Conservation (phyloP, 2,329 filamentous ascomycete genomes). For the Colletotrichum euphorbiae region DNA sequence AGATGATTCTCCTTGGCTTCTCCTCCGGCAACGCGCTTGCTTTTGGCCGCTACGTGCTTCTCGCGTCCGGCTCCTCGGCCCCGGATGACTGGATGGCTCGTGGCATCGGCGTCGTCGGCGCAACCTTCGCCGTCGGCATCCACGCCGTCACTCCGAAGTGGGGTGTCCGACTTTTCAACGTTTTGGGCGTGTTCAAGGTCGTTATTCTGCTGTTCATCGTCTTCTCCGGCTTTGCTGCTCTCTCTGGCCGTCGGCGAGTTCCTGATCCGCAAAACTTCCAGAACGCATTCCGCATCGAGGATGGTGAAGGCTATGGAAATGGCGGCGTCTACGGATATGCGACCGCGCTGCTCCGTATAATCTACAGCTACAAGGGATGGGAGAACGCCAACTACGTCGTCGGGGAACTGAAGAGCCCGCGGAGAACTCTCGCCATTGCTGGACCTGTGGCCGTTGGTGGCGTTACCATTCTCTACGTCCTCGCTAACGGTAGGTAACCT, state of each 20-base stretch:
- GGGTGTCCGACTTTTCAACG: slow-evolving; percentile 69
- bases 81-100: slow-evolving; percentile 68
- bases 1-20: slow-evolving; percentile 72
- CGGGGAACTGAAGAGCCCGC: slow-evolving; percentile 66
- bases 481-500: slow-evolving; percentile 48
- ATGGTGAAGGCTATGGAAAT: slow-evolving; percentile 57
- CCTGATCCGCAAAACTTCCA: slow-evolving; percentile 68
- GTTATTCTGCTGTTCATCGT: slow-evolving; percentile 70
- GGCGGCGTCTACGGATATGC: slow-evolving; percentile 66
- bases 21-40: slow-evolving; percentile 69
- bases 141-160: slow-evolving; percentile 66
- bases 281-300: slow-evolving; percentile 62
- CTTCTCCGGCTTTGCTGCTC: slow-evolving; percentile 68
- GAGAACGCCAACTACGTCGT: slow-evolving; percentile 73
- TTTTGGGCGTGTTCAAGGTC: slow-evolving; percentile 71
- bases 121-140: slow-evolving; percentile 65
- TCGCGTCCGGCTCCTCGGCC: slow-evolving; percentile 60
- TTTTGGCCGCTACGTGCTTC: slow-evolving; percentile 69
- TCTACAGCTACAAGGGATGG: slow-evolving; percentile 74
- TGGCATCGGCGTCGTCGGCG: slow-evolving; percentile 65
- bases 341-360: slow-evolving; percentile 67
- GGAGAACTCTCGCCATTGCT: slow-evolving; percentile 65
- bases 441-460: slow-evolving; percentile 68
- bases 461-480: slow-evolving; percentile 70
- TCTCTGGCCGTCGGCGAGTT: slow-evolving; percentile 61